phyloP scores from a whole-genome alignment of 2,329 filamentous ascomycete genomes.

The Claviceps purpurea region DNA sequence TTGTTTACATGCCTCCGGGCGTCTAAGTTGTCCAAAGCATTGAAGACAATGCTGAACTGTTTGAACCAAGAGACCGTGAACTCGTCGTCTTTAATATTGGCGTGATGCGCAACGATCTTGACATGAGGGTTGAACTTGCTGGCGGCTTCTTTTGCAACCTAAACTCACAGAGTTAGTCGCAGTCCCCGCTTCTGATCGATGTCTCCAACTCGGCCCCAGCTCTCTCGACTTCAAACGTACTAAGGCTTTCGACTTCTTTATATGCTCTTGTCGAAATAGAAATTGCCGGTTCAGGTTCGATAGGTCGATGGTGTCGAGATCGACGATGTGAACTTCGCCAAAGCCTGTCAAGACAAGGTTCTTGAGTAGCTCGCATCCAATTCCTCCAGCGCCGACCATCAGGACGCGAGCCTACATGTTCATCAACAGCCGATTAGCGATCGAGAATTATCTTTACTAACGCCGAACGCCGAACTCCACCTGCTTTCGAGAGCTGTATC shows the following conservation, averaged over 20 bases:
- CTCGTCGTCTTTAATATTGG: constrained; percentile 80
- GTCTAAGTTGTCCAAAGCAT: constrained; percentile 91
- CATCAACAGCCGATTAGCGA: neutral
- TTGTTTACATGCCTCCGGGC: constrained; percentile 89
- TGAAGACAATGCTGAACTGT: constrained; percentile 77
- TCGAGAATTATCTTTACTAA: neutral
- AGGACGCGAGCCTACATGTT: constrained; percentile 60
- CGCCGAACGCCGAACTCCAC: neutral
- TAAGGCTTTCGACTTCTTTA: constrained; percentile 91
- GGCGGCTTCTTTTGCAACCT: constrained; percentile 89
- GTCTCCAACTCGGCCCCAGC: neutral
- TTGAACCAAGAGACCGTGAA: constrained; percentile 87
- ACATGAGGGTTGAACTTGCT: constrained; percentile 80
- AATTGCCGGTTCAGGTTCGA: constrained; percentile 98
- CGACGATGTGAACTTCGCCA: constrained; percentile 84
- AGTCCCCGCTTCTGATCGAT: constrained; percentile 5
- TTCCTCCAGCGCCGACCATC: constrained; percentile 92
- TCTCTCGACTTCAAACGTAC: constrained; percentile 34
- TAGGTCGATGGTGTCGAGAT: constrained; percentile 95
- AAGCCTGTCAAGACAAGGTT: constrained; percentile 89
- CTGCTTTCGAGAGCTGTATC: neutral
- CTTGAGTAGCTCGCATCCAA: constrained; percentile 94
- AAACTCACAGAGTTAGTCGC: constrained; percentile 7
- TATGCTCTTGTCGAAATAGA: constrained; percentile 89
- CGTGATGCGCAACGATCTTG: constrained; percentile 78